Evolutionary conservation across 2,329 filamentous ascomycete species (phyloP).

Genomic region (Orbilia blumenaviensis): DNA sequence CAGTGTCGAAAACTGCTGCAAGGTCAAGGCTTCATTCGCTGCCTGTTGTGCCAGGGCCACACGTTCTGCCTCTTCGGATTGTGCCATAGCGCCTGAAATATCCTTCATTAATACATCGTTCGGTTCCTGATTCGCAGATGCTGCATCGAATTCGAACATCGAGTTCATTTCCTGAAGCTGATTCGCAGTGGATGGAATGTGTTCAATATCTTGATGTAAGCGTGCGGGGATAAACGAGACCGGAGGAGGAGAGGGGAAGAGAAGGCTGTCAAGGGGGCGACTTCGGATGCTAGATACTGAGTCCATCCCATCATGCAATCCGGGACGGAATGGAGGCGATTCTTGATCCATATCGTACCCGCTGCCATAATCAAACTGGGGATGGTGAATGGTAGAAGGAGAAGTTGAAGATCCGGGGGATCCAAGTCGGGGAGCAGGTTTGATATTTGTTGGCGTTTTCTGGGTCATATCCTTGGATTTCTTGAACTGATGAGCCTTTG

Average conservation of each 20-base stretch:
- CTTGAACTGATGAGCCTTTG: conserved; percentile 77
- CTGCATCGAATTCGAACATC: conserved; percentile 51
- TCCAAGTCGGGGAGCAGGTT: conserved; percentile 60
- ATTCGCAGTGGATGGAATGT: conserved; percentile 31
- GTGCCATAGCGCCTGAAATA: conserved; percentile 31
- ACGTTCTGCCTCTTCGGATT: conserved; percentile 33
- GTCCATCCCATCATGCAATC: conserved; percentile 31
- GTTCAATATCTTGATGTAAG: conserved; percentile 24
- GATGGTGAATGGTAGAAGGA: conserved; percentile 56
- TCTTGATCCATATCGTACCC: conserved; percentile 44
- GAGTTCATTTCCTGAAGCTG: conserved; percentile 51
- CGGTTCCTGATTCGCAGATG: conserved; percentile 37
- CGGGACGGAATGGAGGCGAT: conserved; percentile 23
- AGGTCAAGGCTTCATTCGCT: conserved; percentile 42
- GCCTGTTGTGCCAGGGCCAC: conserved; percentile 39
- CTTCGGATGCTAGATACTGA: conserved; percentile 16
- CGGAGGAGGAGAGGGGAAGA: conserved; percentile 36
- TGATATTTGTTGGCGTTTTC: conserved; percentile 59
- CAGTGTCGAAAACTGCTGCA: conserved; percentile 47
- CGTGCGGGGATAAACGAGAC: conserved; percentile 27
- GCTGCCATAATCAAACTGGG: conserved; percentile 56
- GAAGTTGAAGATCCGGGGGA: conserved; percentile 61
- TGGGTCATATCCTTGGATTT: conserved; percentile 67
- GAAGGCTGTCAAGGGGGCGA: conserved; percentile 30
- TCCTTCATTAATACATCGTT: conserved; percentile 48